Conservation (phyloP, 2,329 filamentous ascomycete species). For the Diplodia corticola region DNA sequence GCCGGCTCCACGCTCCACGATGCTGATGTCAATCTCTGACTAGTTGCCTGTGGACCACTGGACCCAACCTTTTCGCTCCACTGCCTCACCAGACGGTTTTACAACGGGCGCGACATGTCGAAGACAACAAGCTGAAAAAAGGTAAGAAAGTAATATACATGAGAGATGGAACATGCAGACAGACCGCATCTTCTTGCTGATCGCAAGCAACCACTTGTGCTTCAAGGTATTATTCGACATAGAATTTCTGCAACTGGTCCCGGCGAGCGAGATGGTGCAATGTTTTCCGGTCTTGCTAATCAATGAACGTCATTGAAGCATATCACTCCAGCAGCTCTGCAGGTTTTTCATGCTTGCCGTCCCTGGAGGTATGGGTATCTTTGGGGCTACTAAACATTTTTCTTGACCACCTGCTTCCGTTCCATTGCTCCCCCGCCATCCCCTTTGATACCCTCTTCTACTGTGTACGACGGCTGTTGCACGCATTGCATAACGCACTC, state of each 20-base stretch:
- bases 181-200: background rate
- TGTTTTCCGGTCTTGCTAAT: background rate
- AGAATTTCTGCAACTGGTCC: background rate
- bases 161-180: background rate
- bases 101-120: background rate
- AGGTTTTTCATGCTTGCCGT: background rate
- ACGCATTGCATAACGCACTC: background rate
- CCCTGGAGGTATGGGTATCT: background rate
- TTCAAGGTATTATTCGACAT: background rate
- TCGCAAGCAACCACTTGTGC: background rate
- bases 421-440: background rate
- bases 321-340: background rate
- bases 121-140: background rate
- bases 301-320: background rate
- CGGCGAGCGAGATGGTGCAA: background rate
- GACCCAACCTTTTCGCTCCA: background rate
- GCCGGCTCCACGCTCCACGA: background rate
- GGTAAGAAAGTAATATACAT: background rate
- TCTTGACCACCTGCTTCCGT: background rate
- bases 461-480: background rate
- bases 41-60: no score
- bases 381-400: background rate
- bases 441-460: background rate
- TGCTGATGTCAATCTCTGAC: constrained; percentile 1
- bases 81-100: background rate